Conservation (phyloP, 2,329 filamentous ascomycete genomes). For the Claviceps sorghi region DNA sequence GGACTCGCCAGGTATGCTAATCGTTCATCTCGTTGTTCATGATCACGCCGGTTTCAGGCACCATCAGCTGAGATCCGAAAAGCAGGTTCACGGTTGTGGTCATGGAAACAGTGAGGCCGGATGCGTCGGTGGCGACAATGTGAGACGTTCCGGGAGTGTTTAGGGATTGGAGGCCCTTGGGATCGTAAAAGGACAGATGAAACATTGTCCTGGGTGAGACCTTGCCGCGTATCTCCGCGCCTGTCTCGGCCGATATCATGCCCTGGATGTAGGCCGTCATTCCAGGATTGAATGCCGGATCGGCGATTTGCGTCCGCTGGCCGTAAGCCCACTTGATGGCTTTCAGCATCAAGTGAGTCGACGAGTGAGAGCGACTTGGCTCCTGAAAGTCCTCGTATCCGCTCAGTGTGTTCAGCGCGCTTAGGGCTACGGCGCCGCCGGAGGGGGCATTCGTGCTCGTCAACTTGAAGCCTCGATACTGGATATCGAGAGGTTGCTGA, state of each 20-base stretch:
- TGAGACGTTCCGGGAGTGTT: constrained; percentile 56
- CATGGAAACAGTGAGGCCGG: constrained; percentile 58
- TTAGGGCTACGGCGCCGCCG: constrained; percentile 56
- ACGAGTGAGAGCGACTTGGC: constrained; percentile 37
- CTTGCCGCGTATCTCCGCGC: constrained; percentile 34
- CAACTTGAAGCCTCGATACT: constrained; percentile 57
- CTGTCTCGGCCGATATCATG: constrained; percentile 48
- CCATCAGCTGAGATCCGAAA: constrained; percentile 61
- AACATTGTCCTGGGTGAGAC: constrained; percentile 27
- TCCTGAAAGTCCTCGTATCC: constrained; percentile 54
- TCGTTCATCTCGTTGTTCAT: constrained; percentile 54
- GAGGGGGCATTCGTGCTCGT: constrained; percentile 55
- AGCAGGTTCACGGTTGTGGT: constrained; percentile 72
- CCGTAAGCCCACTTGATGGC: constrained; percentile 73
- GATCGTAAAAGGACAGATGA: constrained; percentile 29
- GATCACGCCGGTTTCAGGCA: constrained; percentile 70
- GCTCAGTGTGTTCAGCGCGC: constrained; percentile 59
- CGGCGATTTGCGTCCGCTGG: constrained; percentile 56
- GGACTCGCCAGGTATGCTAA: constrained; percentile 50
- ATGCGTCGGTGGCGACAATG: constrained; percentile 51
- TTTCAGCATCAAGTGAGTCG: constrained; percentile 69
- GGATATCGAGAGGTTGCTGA: constrained; percentile 44
- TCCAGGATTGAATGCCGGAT: constrained; percentile 53
- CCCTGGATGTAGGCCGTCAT: constrained; percentile 47
- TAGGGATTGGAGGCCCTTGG: constrained; percentile 29